Evolutionary conservation across 2,329 filamentous ascomycete species (phyloP).

Genomic region (Daldinia sp.): DNA sequence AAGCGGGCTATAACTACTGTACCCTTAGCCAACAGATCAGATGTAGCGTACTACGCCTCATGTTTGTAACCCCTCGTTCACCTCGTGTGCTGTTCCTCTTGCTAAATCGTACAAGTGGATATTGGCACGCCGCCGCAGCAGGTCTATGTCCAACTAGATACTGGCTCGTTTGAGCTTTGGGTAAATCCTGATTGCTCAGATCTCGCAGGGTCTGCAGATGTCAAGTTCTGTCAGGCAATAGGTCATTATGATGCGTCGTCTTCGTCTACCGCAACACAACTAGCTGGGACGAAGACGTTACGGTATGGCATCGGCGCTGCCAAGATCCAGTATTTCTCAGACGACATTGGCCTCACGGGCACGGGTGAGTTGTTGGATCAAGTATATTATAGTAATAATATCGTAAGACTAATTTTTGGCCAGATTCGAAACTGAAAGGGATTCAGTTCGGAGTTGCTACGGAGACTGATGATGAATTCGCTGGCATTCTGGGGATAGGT

Average conservation of each 20-base stretch:
- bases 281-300: slow-evolving; percentile 52
- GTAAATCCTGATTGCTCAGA: slow-evolving; percentile 67
- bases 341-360: slow-evolving; percentile 55
- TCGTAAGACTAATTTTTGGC: slow-evolving; percentile 1
- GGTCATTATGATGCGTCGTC: slow-evolving; percentile 54
- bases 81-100: neutral
- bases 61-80: slow-evolving; percentile 46
- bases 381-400: neutral
- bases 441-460: slow-evolving; percentile 74
- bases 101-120: slow-evolving; percentile 49
- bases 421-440: slow-evolving; percentile 53
- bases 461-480: slow-evolving; percentile 55
- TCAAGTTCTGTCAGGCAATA: slow-evolving; percentile 55
- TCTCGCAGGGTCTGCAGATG: slow-evolving; percentile 52
- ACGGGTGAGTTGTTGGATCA: slow-evolving; percentile 40
- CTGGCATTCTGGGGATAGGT: slow-evolving; percentile 77
- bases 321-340: slow-evolving; percentile 59
- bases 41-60: slow-evolving; percentile 63
- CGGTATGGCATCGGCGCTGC: slow-evolving; percentile 61
- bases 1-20: slow-evolving; percentile 51
- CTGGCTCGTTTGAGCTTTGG: slow-evolving; percentile 68
- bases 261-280: slow-evolving; percentile 51
- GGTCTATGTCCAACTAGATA: slow-evolving; percentile 65
- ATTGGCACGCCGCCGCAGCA: slow-evolving; percentile 63
- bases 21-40: slow-evolving; percentile 58